Conservation (phyloP, 352 stramenopile species). For the Pythium guiyangense region DNA sequence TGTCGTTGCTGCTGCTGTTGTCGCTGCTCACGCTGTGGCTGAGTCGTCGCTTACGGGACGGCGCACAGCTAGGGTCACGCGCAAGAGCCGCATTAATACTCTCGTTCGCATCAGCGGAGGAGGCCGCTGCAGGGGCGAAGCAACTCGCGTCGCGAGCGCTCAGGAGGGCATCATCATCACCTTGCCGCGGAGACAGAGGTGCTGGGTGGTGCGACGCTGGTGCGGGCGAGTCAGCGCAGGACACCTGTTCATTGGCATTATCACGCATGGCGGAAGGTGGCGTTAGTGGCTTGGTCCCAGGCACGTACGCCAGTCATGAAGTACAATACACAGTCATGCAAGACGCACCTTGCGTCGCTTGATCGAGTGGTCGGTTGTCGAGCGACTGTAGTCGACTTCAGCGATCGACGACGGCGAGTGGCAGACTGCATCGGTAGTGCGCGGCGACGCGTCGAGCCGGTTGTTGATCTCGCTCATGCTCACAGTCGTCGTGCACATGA, state of each 20-base stretch:
- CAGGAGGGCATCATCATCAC: constrained; percentile 29
- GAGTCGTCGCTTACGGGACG: constrained; percentile 59
- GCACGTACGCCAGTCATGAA: too few species aligned
- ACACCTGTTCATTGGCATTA: constrained; percentile 1
- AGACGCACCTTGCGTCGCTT: constrained; percentile 29
- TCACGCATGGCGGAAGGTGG: neutral
- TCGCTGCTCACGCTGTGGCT: constrained; percentile 22
- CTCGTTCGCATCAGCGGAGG: constrained; percentile 31
- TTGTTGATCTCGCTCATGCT: constrained; percentile 21
- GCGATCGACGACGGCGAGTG: constrained; percentile 64
- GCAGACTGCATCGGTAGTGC: constrained; percentile 19
- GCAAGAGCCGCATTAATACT: constrained; percentile 75
- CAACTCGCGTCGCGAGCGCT: constrained; percentile 25
- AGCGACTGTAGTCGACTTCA: constrained; percentile 33
- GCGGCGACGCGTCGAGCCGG: constrained; percentile 24
- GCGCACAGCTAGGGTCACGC: constrained; percentile 53
- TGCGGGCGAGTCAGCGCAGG: constrained; percentile 2
- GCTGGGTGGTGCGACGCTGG: neutral
- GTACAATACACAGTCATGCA: neutral
- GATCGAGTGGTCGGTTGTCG: neutral
- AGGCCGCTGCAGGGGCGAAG: constrained; percentile 4
- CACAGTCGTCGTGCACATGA: constrained; percentile 27
- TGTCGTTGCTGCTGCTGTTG: constrained; percentile 9
- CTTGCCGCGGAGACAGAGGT: constrained; percentile 8
- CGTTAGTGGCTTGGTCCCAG: too few species aligned